Evolutionary conservation across 495 filamentous ascomycete species (phyloP).

Genomic region (Penicillium cataractarum): DNA sequence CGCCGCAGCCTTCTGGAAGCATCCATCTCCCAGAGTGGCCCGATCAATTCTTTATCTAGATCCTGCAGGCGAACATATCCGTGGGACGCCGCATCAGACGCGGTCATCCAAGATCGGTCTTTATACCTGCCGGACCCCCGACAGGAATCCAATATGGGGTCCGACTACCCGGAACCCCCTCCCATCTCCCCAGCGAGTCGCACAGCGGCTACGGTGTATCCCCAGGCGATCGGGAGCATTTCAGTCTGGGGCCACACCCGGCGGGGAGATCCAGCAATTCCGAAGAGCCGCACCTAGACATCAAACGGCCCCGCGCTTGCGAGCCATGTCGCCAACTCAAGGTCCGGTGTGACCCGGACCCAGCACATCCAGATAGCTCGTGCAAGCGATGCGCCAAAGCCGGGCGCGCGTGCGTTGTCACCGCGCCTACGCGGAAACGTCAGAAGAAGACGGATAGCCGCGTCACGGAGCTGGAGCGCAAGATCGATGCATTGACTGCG

Average conservation of each 20-base stretch:
- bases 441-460: conserved; percentile 93
- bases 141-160: conserved; percentile 15
- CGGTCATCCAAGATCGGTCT: conserved; percentile 13
- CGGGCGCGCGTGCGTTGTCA: conserved; percentile 76
- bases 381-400: conserved; percentile 91
- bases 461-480: conserved; percentile 91
- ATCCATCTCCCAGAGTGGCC: too few relatives aligned
- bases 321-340: conserved; percentile 90
- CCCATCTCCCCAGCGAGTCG: conserved; percentile 21
- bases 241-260: conserved; percentile 5
- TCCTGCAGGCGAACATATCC: background rate
- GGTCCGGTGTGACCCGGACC: conserved; percentile 80
- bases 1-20: background rate
- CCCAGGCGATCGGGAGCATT: conserved; percentile 2
- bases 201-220: conserved; percentile 3
- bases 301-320: conserved; percentile 86
- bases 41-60: conserved; percentile 2
- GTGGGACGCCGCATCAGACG: background rate
- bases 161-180: conserved; percentile 39
- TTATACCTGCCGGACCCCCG: conserved; percentile 21
- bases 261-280: conserved; percentile 27
- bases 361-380: conserved; percentile 57
- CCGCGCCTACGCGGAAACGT: conserved; percentile 79
- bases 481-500: conserved; percentile 87
- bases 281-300: conserved; percentile 53